Evolutionary conservation across 306 rosid species (phyloP).

Genomic region (Potentilla sterilis): DNA sequence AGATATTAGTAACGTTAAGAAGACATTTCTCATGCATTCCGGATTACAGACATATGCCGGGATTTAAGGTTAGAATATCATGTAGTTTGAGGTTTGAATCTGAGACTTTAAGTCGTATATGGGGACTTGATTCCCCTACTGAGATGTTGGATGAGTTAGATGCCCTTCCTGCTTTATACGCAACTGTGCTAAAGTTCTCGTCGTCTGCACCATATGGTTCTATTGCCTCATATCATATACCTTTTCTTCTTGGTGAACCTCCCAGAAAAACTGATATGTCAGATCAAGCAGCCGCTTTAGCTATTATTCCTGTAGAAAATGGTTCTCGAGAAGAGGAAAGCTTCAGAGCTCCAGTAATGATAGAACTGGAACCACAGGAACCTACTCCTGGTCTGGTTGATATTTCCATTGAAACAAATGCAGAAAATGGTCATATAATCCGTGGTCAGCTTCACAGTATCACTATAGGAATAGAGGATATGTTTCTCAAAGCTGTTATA

Average conservation of each 20-base stretch:
- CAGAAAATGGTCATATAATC: constrained; percentile 77
- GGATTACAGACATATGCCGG: constrained; percentile 83
- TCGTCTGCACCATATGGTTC: constrained; percentile 88
- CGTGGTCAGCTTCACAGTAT: constrained; percentile 81
- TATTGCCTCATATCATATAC: constrained; percentile 69
- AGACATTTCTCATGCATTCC: constrained; percentile 85
- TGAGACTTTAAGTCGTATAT: constrained; percentile 50
- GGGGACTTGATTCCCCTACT: constrained; percentile 46
- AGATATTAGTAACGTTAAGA: constrained; percentile 65
- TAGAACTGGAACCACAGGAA: constrained; percentile 90
- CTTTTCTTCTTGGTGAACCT: constrained; percentile 91
- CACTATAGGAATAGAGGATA: constrained; percentile 84
- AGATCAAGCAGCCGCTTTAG: constrained; percentile 49
- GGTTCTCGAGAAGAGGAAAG: constrained; percentile 53
- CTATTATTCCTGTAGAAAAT: constrained; percentile 63
- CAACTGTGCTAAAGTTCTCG: constrained; percentile 72
- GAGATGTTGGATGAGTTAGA: constrained; percentile 48
- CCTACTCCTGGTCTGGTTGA: constrained; percentile 90
- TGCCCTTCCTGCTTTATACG: constrained; percentile 84
- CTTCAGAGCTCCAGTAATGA: constrained; percentile 51
- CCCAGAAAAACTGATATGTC: constrained; percentile 34
- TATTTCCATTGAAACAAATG: constrained; percentile 74
- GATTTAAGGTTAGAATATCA: constrained; percentile 65
- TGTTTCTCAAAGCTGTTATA: constrained; percentile 79
- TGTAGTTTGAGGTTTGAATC: constrained; percentile 80